Evolutionary conservation across 495 filamentous ascomycete genomes (phyloP), one percentile per base, ranked within the genome.

Genomic region (Paragyromitra xinjiangensis): DNA sequence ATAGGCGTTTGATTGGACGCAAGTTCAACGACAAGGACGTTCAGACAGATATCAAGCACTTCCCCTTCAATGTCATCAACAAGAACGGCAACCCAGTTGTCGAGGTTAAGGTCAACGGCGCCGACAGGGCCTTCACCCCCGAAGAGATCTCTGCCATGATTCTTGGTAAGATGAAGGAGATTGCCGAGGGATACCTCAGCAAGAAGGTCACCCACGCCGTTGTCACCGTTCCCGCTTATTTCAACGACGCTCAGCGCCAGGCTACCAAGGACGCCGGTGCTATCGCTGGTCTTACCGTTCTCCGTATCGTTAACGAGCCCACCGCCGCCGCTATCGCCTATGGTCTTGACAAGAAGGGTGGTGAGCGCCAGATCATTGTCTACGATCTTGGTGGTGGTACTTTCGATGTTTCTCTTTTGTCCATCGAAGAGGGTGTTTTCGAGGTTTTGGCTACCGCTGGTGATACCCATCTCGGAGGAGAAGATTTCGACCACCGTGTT

Each of bases 371-470:
- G 87, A 94, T 96, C 83, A 93, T 96, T 81, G 93, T 96, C 81
- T 97, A 96, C 86, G 95, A 99, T 91, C 93, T 99, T 79, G 95
- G 95, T 91, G 95, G 95, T 91, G 95, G 95, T 90, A 98, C 95
- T 82, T 99, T 99, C 85, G 95, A 99, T 95, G 95, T 99, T 63
- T 98, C 95, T 66, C 93, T 99, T 80, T 89, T 99, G 51, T 97
- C 94, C 50, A 96, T 98, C 78, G 96, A 99, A 82, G 87, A 95
- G 82, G 96, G 96, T 84, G 94, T 97, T 80, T 99, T 99, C 84
- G 96, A 99, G 88, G 96, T 99, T 78, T 87, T 94, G 85, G 91
- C 96, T 85, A 99, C 96, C 81, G 95, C 95, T 85, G 96, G 96
- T 92, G 96, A 99, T 84, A 98, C 96, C 80, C 96, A 98, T 87